A percentile compares a stretch with the other conserved stretches of the same genome.
Conservation (phyloP, 495 filamentous ascomycete genomes). For the Penicillium psychrofluorescens region DNA sequence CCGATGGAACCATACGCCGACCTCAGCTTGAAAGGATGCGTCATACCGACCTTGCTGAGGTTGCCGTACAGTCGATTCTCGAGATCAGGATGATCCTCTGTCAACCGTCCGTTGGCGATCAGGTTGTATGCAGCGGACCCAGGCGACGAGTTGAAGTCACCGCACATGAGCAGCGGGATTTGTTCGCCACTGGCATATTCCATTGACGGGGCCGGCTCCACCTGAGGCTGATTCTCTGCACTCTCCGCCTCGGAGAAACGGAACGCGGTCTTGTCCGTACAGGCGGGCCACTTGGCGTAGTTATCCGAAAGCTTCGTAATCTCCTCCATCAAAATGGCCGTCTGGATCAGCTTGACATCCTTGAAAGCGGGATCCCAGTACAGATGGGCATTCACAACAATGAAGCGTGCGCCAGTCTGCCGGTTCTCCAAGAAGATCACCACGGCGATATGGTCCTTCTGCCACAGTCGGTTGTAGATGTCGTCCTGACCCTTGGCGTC, state of each 20-base stretch:
- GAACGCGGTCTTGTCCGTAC: slow-evolving; percentile 72
- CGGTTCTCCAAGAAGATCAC: slow-evolving; percentile 88
- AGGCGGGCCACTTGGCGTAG: slow-evolving; percentile 67
- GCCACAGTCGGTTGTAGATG: slow-evolving; percentile 96
- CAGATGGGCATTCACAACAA: slow-evolving; percentile 88
- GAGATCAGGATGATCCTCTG: slow-evolving; percentile 69
- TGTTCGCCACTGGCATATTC: slow-evolving; percentile 78
- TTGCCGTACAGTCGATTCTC: slow-evolving; percentile 72
- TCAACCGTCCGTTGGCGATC: slow-evolving; percentile 64
- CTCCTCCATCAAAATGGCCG: slow-evolving; percentile 87
- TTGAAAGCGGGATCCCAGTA: slow-evolving; percentile 86
- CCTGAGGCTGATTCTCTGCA: slow-evolving; percentile 40
- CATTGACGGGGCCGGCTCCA: slow-evolving; percentile 56
- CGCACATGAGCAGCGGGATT: slow-evolving; percentile 86
- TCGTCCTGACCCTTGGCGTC: slow-evolving; percentile 95
- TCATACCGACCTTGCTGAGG: slow-evolving; percentile 84
- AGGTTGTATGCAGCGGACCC: slow-evolving; percentile 86
- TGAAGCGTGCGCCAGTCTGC: slow-evolving; percentile 75
- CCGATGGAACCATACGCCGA: slow-evolving; percentile 72
- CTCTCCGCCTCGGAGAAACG: slow-evolving; percentile 55
- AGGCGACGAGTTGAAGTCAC: slow-evolving; percentile 87
- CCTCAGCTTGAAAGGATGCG: slow-evolving; percentile 87
- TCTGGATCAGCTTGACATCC: slow-evolving; percentile 93
- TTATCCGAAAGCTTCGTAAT: slow-evolving; percentile 75
- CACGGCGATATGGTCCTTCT: slow-evolving; percentile 90